A percentile compares a stretch with the other conserved stretches of the same genome.
These are phyloP conservation scores for Camellia sinensis DNA, from an alignment of 148 eudicot species.

Conservation along the genomic window DNA sequence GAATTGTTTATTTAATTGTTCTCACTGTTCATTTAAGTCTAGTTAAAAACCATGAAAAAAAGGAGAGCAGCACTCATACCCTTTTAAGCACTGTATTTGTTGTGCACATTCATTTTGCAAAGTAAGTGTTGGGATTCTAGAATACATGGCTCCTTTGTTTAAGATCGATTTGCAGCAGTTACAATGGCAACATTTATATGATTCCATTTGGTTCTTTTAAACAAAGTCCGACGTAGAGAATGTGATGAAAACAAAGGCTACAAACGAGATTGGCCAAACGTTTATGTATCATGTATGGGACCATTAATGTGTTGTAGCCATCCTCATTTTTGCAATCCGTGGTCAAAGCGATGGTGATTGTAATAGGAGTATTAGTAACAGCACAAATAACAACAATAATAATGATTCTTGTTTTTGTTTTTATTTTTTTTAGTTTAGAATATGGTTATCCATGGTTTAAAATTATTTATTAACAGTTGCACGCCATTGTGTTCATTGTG, in stretches of 20 bases:
- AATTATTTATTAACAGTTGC: neutral
- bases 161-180: neutral
- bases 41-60: neutral
- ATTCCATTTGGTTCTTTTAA: neutral
- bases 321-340: neutral
- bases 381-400: neutral
- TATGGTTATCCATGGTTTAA: neutral
- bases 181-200: neutral
- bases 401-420: neutral
- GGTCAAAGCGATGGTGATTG: neutral
- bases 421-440: neutral
- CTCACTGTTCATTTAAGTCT: neutral
- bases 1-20: constrained; percentile 6
- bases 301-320: neutral
- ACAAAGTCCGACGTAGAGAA: neutral
- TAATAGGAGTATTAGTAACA: neutral
- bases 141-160: neutral
- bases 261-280: neutral
- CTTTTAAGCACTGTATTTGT: neutral
- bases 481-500: neutral
- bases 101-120: neutral
- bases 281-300: neutral
- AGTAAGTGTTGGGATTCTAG: constrained; percentile 1
- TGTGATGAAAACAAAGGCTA: constrained; percentile 2
- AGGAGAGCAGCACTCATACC: neutral